phyloP scores from a whole-genome alignment of 2,329 filamentous ascomycete species.

The Venturia effusa region DNA sequence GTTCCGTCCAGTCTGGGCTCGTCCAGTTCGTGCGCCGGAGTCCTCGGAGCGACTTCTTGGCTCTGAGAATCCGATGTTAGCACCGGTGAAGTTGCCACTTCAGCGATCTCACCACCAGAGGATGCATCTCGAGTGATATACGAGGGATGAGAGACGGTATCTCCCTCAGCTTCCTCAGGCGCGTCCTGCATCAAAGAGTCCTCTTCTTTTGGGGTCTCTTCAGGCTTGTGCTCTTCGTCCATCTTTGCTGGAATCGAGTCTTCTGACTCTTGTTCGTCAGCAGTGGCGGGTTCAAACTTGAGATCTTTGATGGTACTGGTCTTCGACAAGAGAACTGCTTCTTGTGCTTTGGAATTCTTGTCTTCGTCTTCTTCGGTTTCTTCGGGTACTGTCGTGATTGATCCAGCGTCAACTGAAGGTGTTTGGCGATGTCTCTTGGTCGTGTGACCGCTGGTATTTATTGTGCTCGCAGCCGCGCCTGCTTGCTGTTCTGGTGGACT shows the following conservation, averaged over 20 bases:
- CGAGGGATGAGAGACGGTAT: neutral
- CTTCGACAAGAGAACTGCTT: neutral
- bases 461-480: conserved; percentile 26
- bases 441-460: conserved; percentile 50
- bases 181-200: neutral
- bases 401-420: conserved; percentile 60
- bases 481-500: neutral
- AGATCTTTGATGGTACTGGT: neutral
- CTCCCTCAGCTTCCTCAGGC: neutral
- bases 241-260: neutral
- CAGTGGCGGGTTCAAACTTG: neutral
- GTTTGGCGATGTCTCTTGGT: conserved; percentile 77
- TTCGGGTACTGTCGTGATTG: conserved; percentile 73
- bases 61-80: neutral
- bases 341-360: conserved; percentile 1
- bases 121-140: neutral
- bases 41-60: neutral
- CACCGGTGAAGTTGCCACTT: neutral
- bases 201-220: neutral
- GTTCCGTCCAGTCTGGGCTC: too few species aligned
- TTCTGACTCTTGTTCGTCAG: neutral
- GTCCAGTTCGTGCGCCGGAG: too few species aligned
- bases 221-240: neutral
- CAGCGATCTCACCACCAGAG: neutral
- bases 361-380: conserved; percentile 62